A percentile compares a stretch with the other conserved stretches of the same genome.
Evolutionary conservation across 1,139 yeast genomes (phyloP).

Genomic region (Suhomyces choctaworum): DNA sequence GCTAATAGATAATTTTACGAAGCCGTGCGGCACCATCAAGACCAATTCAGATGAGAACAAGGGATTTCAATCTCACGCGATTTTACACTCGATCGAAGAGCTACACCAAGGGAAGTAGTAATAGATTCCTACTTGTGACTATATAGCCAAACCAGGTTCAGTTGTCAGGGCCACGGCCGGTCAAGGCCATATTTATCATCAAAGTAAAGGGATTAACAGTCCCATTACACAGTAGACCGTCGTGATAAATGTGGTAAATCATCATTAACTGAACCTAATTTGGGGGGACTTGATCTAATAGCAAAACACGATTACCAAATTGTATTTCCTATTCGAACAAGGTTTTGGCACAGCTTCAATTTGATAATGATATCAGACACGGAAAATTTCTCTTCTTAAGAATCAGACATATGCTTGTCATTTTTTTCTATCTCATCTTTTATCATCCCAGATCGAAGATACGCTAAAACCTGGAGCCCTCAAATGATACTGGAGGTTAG

Average conservation of each 20-base stretch:
- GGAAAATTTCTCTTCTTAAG: slow-evolving; percentile 61
- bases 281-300: slow-evolving; percentile 11
- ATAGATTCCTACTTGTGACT: background rate
- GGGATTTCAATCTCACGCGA: too few relatives aligned
- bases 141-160: background rate
- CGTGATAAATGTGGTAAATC: slow-evolving; percentile 91
- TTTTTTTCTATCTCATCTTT: slow-evolving; percentile 71
- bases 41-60: too few relatives aligned
- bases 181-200: slow-evolving; percentile 97
- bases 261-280: slow-evolving; percentile 65
- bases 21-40: too few relatives aligned
- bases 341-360: slow-evolving; percentile 20
- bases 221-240: slow-evolving; percentile 98
- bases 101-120: background rate
- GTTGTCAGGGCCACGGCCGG: slow-evolving; percentile 88
- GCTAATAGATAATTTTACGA: too few relatives aligned
- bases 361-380: slow-evolving; percentile 55
- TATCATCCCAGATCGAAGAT: slow-evolving; percentile 27
- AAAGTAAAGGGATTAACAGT: slow-evolving; percentile 74
- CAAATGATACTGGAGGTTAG: slow-evolving; percentile 2
- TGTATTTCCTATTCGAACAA: slow-evolving; percentile 15
- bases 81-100: background rate
- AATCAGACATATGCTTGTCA: slow-evolving; percentile 99
- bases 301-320: slow-evolving; percentile 10
- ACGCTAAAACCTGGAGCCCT: slow-evolving; percentile 19